Evolutionary conservation across 1,284 basidiomycete species (phyloP), one percentile per base, ranked within the genome.

Genomic region (Cutaneotrichosporon dermatis): DNA sequence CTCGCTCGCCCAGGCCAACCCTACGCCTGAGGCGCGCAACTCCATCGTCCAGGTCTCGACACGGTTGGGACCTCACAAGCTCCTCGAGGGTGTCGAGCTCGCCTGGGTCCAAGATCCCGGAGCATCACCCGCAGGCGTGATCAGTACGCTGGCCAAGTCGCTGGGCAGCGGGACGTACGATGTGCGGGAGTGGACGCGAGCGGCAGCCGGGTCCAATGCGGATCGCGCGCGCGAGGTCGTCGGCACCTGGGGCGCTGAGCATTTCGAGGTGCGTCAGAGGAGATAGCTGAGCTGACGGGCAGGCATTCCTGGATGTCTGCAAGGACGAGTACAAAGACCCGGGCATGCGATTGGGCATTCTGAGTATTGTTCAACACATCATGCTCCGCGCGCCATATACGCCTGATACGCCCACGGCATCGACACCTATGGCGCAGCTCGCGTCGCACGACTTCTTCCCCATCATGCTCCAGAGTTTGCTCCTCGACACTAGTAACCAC

Each of bases 401-500:
- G 15, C 65, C 72, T 15, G 72, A 67, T 9, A 59, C 56, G 13
- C 60, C 66, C 13, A 55, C 62, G 2, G 41, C 63, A 0, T 39
- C 57, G 25, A 71, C 68, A 1, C 48, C 62, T 40, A 72, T 74
- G 69, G 62, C 65, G 33, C 62, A 51, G 3, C 43, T 74, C 4
- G 68, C 67, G 0, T 36, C 51, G 5, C 62, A 67, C 55, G 54
- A 67, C 13, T 60, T 73, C 34, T 55, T 73, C 45, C 51, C 51
- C 4, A 41, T 39, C 4, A 49, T 75, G 9, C 53, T 75, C 13
- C 54, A 54, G 15, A 69, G 65, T 15, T 61, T 76, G 8, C 53
- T 72, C 4, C 59, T 69, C 45, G 75, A 76, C 60, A 75, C 73
- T 6, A 66, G 63, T 51, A 74, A 75, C 55, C 60, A 63, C n/a